A percentile compares a stretch with the other conserved stretches of the same genome.
Conservation (phyloP, 2,329 filamentous ascomycete species). For the Neofusicoccum umdonicola region DNA sequence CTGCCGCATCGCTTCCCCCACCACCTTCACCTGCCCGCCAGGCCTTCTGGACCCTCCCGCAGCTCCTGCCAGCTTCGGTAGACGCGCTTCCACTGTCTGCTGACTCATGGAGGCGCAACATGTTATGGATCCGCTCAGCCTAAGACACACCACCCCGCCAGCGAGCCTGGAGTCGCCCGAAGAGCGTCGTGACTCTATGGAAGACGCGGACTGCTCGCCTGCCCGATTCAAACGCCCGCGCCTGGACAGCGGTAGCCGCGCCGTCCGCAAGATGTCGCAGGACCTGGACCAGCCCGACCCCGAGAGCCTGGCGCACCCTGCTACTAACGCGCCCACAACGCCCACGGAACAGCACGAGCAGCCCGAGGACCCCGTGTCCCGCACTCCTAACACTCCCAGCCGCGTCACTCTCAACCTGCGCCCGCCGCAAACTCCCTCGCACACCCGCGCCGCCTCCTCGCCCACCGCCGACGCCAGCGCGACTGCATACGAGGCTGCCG, state of each 20-base stretch:
- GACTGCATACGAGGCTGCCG: not conserved
- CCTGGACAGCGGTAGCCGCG: constrained; percentile 38
- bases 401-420: constrained; percentile 18
- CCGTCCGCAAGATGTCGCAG: constrained; percentile 31
- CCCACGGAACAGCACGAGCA: constrained; percentile 29
- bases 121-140: constrained; percentile 30
- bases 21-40: constrained; percentile 1
- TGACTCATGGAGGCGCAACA: constrained; percentile 21
- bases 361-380: constrained; percentile 19
- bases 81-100: not conserved
- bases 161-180: constrained; percentile 33
- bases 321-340: constrained; percentile 17
- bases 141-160: constrained; percentile 27
- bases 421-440: constrained; percentile 5
- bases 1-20: constrained; percentile 6
- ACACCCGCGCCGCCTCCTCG: not conserved
- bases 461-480: not conserved
- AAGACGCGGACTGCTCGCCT: constrained; percentile 44
- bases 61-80: constrained; percentile 6
- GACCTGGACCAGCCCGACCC: constrained; percentile 19
- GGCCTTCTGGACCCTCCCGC: constrained; percentile 2
- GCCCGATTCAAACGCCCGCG: constrained; percentile 46
- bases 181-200: constrained; percentile 42
- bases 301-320: constrained; percentile 16
- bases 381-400: constrained; percentile 19